These are phyloP conservation scores for Diphasiastrum complanatum DNA, from an alignment of 83 land plant species.

Conservation along the genomic window DNA sequence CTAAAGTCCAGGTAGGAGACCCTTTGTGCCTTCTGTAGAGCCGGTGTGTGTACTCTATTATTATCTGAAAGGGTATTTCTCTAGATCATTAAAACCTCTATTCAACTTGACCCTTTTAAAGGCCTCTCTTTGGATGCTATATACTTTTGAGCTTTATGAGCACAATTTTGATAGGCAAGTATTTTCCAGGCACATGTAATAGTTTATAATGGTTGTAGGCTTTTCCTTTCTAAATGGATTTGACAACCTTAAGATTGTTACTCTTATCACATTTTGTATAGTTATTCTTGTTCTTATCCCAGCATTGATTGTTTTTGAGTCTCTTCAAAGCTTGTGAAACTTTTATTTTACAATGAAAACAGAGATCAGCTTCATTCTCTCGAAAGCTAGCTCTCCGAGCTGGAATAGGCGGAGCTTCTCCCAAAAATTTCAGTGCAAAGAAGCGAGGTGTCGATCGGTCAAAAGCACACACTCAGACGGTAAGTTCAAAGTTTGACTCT, in stretches of 20 bases:
- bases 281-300: background rate
- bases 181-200: no score
- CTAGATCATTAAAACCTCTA: no score
- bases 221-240: no score
- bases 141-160: no score
- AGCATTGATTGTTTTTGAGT: slow-evolving; percentile 12
- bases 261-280: background rate
- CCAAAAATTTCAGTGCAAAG: slow-evolving; percentile 28
- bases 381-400: slow-evolving; percentile 42
- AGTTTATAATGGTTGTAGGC: no score
- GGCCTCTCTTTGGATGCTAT: no score
- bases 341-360: background rate
- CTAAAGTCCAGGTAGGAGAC: no score
- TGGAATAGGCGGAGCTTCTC: slow-evolving; percentile 24
- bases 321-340: background rate
- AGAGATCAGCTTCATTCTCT: slow-evolving; percentile 36
- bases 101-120: no score
- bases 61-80: no score
- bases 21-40: no score
- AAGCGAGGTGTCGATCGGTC: slow-evolving; percentile 50
- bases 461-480: slow-evolving; percentile 34
- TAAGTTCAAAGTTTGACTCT: slow-evolving; percentile 19
- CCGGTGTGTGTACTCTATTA: no score
- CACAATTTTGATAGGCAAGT: no score
- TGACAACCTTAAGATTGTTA: background rate